These are phyloP conservation scores for Astragalus glycyphyllos DNA, from an alignment of 306 rosid species.

Conservation along the genomic window DNA sequence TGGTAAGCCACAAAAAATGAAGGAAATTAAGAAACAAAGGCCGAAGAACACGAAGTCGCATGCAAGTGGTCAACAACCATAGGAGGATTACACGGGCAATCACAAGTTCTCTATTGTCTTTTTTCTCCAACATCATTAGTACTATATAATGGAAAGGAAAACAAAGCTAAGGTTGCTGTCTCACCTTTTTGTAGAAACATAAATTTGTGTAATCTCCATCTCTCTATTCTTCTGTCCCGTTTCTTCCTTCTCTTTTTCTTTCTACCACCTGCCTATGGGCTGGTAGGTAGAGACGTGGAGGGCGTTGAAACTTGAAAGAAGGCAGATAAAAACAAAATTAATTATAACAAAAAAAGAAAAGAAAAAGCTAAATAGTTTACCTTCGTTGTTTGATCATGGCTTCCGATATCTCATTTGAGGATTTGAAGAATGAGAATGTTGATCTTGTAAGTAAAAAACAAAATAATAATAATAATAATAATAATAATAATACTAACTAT, in stretches of 20 bases:
- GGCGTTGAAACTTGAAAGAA: constrained; percentile 24
- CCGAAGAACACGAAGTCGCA: constrained; percentile 29
- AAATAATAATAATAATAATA: too few relatives aligned
- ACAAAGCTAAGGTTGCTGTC: constrained; percentile 16
- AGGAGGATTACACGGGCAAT: constrained; percentile 39
- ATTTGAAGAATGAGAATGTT: constrained; percentile 58
- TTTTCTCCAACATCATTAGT: constrained; percentile 1
- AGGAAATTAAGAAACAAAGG: constrained; percentile 3
- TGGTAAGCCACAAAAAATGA: constrained; percentile 54
- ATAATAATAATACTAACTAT: too few relatives aligned
- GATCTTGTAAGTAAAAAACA: constrained; percentile 63
- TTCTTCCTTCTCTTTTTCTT: constrained; percentile 38
- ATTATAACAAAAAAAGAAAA: neutral
- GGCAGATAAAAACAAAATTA: neutral
- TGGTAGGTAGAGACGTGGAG: constrained; percentile 19
- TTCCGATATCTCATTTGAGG: constrained; percentile 63
- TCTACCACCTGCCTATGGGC: constrained; percentile 45
- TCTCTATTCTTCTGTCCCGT: neutral
- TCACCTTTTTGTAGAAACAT: constrained; percentile 1
- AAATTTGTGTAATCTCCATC: neutral
- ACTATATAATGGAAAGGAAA: constrained; percentile 26
- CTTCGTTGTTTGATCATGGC: constrained; percentile 52
- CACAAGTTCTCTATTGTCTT: constrained; percentile 26
- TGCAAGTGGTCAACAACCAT: constrained; percentile 26
- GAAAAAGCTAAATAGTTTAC: constrained; percentile 1